Evolutionary conservation across 108 stramenopile species (phyloP).

Genomic region (Fragilariopsis cylindrus): DNA sequence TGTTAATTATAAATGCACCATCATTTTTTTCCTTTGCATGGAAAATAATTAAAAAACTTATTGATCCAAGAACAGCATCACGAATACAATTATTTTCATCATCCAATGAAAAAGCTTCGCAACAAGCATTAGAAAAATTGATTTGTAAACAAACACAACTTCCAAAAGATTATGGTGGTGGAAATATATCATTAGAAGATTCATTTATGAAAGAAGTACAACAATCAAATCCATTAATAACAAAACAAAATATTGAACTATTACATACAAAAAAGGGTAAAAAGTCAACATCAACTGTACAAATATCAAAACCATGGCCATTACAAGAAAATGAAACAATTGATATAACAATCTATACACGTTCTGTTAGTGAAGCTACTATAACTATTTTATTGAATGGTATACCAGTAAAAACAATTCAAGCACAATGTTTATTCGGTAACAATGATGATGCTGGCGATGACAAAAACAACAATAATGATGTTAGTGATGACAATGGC

Average conservation of each 20-base stretch:
- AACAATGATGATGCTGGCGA: background rate
- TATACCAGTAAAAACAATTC: background rate
- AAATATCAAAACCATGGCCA: background rate
- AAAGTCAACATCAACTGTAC: background rate
- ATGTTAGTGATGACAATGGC: background rate
- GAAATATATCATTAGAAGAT: conserved; percentile 30
- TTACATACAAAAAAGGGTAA: conserved; percentile 29
- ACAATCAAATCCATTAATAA: conserved; percentile 18
- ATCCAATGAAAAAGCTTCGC: conserved; percentile 28
- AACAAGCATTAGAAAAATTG: conserved; percentile 28
- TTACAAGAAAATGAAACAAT: conserved; percentile 19
- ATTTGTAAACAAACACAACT: conserved; percentile 36
- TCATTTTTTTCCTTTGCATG: conserved; percentile 56
- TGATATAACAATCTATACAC: conserved; percentile 33
- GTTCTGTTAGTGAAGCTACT: conserved; percentile 24
- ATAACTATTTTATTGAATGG: conserved; percentile 18
- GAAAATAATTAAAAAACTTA: conserved; percentile 45
- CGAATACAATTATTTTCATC: conserved; percentile 44
- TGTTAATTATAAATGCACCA: conserved; percentile 61
- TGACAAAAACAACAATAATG: too few relatives aligned
- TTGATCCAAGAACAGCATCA: conserved; percentile 50
- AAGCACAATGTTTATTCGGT: background rate
- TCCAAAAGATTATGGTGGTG: conserved; percentile 52
- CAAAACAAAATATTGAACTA: conserved; percentile 26
- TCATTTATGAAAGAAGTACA: conserved; percentile 47